phyloP scores from a whole-genome alignment of 345 rosid species.

The Aquilaria yunnanensis region DNA sequence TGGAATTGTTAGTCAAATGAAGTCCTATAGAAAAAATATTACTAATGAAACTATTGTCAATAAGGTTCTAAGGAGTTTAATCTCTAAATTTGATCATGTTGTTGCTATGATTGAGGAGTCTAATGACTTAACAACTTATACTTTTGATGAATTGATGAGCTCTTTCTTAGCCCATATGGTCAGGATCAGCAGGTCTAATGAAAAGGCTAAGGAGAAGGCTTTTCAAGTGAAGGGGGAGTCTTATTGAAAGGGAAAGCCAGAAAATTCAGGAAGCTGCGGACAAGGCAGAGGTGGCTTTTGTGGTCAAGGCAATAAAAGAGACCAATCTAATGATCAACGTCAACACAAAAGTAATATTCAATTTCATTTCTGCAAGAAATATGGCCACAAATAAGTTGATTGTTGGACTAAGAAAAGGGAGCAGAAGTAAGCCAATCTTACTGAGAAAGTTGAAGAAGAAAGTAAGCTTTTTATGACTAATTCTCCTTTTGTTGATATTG shows the following conservation, averaged over 20 bases:
- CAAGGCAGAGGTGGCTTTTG: not conserved
- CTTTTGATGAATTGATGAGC: conserved; percentile 4
- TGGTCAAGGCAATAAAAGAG: too few species aligned
- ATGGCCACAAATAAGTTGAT: not conserved
- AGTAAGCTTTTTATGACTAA: not conserved
- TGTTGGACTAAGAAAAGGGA: not conserved
- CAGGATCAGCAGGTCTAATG: not conserved
- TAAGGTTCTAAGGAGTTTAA: conserved; percentile 7
- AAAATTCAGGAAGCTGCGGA: not conserved
- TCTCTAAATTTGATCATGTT: conserved; percentile 6
- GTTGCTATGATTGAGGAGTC: conserved; percentile 8
- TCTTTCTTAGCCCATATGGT: conserved; percentile 5
- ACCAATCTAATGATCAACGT: too few species aligned
- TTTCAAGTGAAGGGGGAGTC: not conserved
- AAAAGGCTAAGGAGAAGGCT: conserved; percentile 1
- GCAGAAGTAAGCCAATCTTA: not conserved
- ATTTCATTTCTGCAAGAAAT: not conserved
- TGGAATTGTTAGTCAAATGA: not conserved
- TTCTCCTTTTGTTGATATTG: too few species aligned
- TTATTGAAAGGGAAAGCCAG: not conserved
- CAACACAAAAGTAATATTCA: not conserved
- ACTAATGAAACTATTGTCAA: conserved; percentile 2
- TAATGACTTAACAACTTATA: not conserved
- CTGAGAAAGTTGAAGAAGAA: not conserved
- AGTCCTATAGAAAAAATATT: not conserved